These are phyloP conservation scores for Pestalotiopsis sp. DNA, from an alignment of 2,329 filamentous ascomycete genomes.

Conservation along the genomic window DNA sequence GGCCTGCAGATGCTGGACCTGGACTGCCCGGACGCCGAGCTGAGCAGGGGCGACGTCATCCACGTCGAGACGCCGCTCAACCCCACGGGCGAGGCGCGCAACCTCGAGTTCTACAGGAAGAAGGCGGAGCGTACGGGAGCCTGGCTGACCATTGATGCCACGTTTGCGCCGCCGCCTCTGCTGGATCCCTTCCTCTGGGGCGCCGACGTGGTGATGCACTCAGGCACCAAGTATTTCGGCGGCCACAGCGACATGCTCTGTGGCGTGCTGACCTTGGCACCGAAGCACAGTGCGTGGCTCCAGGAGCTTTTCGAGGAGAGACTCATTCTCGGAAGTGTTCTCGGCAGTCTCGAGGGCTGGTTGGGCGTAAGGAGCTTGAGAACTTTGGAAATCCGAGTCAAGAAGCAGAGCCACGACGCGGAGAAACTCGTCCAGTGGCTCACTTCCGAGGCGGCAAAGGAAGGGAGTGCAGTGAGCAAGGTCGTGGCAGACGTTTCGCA, in stretches of 20 bases:
- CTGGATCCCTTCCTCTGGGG: slow-evolving; percentile 83
- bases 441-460: slow-evolving; percentile 29
- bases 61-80: slow-evolving; percentile 95
- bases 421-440: slow-evolving; percentile 74
- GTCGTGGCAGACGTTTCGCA: slow-evolving; percentile 69
- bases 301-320: slow-evolving; percentile 66
- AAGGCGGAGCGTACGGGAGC: slow-evolving; percentile 74
- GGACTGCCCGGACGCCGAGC: slow-evolving; percentile 63
- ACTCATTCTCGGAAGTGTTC: slow-evolving; percentile 76
- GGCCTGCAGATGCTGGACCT: slow-evolving; percentile 74
- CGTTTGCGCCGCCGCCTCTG: slow-evolving; percentile 88
- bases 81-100: slow-evolving; percentile 78
- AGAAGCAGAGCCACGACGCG: slow-evolving; percentile 74
- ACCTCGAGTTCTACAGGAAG: slow-evolving; percentile 71
- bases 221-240: slow-evolving; percentile 93
- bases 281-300: slow-evolving; percentile 57
- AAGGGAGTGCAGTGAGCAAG: slow-evolving; percentile 44
- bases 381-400: slow-evolving; percentile 82
- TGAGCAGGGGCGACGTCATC: slow-evolving; percentile 79
- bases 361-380: slow-evolving; percentile 83
- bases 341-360: slow-evolving; percentile 92
- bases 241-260: slow-evolving; percentile 94
- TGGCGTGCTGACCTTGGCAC: slow-evolving; percentile 73
- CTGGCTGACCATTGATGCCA: slow-evolving; percentile 81
- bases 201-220: slow-evolving; percentile 88